Percentiles rank a stretch among this genome's conserved stretches.
phyloP scores from a whole-genome alignment of 1,284 basidiomycete genomes.

The Lentinula novae-zelandiae region DNA sequence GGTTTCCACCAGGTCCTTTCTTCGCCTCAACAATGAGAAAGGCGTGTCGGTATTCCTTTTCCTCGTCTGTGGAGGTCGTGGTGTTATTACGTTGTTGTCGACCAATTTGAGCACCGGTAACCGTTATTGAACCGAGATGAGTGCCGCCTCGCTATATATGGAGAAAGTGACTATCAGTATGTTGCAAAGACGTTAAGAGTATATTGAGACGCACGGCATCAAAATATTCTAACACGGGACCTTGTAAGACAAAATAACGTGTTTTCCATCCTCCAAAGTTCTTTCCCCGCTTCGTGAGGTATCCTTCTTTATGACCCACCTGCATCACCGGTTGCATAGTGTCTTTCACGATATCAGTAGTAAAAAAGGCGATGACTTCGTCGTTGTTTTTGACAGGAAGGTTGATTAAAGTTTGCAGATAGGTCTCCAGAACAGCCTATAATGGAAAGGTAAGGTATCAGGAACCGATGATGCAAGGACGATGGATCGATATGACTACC shows the following conservation, averaged over 20 bases:
- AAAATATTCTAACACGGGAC: constrained; percentile 88
- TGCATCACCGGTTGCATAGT: constrained; percentile 72
- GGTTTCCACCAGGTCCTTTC: constrained; percentile 65
- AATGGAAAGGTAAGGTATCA: constrained; percentile 8
- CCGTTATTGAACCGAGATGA: constrained; percentile 84
- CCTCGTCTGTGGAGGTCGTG: constrained; percentile 63
- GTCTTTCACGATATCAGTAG: constrained; percentile 80
- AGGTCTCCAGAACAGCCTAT: constrained; percentile 79
- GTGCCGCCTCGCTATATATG: constrained; percentile 77
- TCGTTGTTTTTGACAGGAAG: constrained; percentile 86
- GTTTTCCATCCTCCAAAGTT: constrained; percentile 98
- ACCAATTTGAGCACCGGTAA: constrained; percentile 86
- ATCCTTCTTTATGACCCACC: constrained; percentile 90
- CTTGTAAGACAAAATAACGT: constrained; percentile 88
- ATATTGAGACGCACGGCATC: constrained; percentile 71
- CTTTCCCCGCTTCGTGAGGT: constrained; percentile 94
- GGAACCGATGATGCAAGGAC: background rate
- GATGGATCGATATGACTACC: constrained; percentile 39
- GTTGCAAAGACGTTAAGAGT: constrained; percentile 12
- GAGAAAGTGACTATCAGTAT: constrained; percentile 14
- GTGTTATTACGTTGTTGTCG: constrained; percentile 55
- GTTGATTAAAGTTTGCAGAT: constrained; percentile 82
- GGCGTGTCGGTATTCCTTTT: constrained; percentile 93
- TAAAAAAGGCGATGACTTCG: constrained; percentile 91
- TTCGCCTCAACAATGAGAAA: constrained; percentile 93